Conservation (phyloP, 1,139 yeast genomes). For the Geotrichum reessii region DNA sequence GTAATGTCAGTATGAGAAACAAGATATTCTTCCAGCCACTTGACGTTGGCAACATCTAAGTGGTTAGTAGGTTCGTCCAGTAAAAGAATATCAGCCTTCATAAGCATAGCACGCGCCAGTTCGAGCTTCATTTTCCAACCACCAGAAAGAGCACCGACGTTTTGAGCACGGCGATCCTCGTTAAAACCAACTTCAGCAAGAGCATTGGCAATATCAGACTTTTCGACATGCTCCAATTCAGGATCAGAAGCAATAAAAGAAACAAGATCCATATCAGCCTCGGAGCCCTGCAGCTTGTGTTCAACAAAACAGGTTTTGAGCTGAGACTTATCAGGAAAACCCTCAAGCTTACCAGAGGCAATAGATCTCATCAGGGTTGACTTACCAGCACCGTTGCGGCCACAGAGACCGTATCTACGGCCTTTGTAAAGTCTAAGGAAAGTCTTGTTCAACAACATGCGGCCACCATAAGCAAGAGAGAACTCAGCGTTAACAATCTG, state of each 20-base stretch:
- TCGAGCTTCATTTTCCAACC: slow-evolving; percentile 95
- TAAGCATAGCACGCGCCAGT: slow-evolving; percentile 95
- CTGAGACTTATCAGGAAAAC: slow-evolving; percentile 87
- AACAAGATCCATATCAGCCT: slow-evolving; percentile 84
- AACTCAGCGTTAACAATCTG: slow-evolving; percentile 92
- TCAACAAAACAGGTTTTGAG: slow-evolving; percentile 94
- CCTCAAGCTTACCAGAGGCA: slow-evolving; percentile 94
- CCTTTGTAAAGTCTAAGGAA: slow-evolving; percentile 82
- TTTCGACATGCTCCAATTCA: slow-evolving; percentile 57
- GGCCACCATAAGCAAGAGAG: slow-evolving; percentile 93
- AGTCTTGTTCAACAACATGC: slow-evolving; percentile 94
- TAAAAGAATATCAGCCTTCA: slow-evolving; percentile 91
- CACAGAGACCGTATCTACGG: slow-evolving; percentile 95
- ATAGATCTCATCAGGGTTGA: slow-evolving; percentile 96
- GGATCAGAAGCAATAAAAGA: slow-evolving; percentile 88
- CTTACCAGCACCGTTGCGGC: slow-evolving; percentile 98
- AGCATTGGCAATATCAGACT: slow-evolving; percentile 68
- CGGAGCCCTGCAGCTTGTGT: slow-evolving; percentile 93
- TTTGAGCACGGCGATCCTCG: slow-evolving; percentile 79
- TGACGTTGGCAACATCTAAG: slow-evolving; percentile 88
- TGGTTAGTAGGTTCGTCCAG: slow-evolving; percentile 99
- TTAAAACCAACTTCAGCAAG: slow-evolving; percentile 84
- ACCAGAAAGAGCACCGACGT: slow-evolving; percentile 93
- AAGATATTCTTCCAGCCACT: slow-evolving; percentile 89
- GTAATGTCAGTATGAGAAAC: slow-evolving; percentile 75